Evolutionary conservation across 2,329 filamentous ascomycete species (phyloP), one percentile per base, ranked within the genome.

Genomic region (Penicillium sp.): DNA sequence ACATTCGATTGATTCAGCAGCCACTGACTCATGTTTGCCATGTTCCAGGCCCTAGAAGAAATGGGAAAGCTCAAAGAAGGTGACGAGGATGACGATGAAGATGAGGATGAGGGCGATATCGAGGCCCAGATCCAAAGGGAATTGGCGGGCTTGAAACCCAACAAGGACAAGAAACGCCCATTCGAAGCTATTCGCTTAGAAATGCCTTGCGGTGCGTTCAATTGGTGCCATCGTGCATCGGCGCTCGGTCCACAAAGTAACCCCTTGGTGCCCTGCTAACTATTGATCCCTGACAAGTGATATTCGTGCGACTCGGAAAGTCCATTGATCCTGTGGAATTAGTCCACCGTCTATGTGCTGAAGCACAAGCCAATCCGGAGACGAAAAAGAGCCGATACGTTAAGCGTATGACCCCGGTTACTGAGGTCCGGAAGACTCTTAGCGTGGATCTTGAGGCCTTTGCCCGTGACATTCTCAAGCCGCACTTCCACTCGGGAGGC

Each of bases 101-200:
- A 75, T 63, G 69, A 70, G 46, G 76, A 75, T n/a, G 78, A 79
- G 60, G 77, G 76, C 58, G 84, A 86, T 68, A 87, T 88, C 64
- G 86, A 88, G 74, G 82, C 81, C 33, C 83, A 85, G 64, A 87
- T 89, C 64, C 75, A 79, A 66, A 83, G 82, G 65, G 86, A 89
- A 71, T 74, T 89, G 43, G 81, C 81, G 62, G 80, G 79, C 52
- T 79, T 87, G 60, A 79, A 82, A 62, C 76, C 78, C 38, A 81
- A 79, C 65, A 80, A 81, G 52, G 71, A 72, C 35, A 76, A 74
- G 33, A 76, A 78, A 60, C 81, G 78, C 58, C 75, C 81, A 22
- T 87, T 86, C 70, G 80, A 80, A 58, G 76, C 81, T 8, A 75
- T 87, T 61, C 82, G 79, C 63, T 67, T 87, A 48, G 82, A 86